phyloP scores from a whole-genome alignment of 768 basidiomycete species.

The Rhizopogon vesiculosus region DNA sequence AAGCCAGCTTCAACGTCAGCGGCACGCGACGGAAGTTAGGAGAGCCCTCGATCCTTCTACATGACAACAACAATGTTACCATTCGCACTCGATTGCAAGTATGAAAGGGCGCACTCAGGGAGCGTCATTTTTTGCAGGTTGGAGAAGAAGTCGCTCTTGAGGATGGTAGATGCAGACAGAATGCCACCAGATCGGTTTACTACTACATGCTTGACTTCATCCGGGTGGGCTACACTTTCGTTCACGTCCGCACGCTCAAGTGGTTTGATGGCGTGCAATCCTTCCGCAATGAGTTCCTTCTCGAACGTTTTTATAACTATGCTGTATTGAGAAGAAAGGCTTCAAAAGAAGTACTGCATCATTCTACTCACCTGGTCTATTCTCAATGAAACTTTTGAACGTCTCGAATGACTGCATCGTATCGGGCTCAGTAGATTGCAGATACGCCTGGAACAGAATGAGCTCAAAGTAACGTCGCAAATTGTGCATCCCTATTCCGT shows the following conservation, averaged over 20 bases:
- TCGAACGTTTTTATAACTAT: conserved; percentile 93
- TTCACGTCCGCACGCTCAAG: conserved; percentile 65
- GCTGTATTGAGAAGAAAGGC: neutral
- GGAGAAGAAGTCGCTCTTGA: conserved; percentile 94
- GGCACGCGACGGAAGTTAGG: conserved; percentile 90
- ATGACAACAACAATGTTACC: conserved; percentile 1
- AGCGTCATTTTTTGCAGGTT: conserved; percentile 95
- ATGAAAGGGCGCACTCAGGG: conserved; percentile 63
- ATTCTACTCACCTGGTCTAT: conserved; percentile 63
- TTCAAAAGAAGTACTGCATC: neutral
- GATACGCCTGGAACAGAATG: conserved; percentile 86
- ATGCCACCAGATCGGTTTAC: conserved; percentile 80
- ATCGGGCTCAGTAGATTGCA: conserved; percentile 77
- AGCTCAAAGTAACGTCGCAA: conserved; percentile 82
- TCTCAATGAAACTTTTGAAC: conserved; percentile 79
- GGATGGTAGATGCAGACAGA: conserved; percentile 85
- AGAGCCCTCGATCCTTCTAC: conserved; percentile 83
- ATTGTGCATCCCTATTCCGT: conserved; percentile 61
- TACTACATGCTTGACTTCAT: conserved; percentile 88
- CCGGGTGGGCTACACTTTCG: conserved; percentile 75
- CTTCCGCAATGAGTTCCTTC: conserved; percentile 81
- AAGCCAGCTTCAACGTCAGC: conserved; percentile 42
- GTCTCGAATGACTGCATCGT: conserved; percentile 70
- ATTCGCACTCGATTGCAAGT: neutral
- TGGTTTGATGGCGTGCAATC: conserved; percentile 74